These are phyloP conservation scores for Tylopilus balloui DNA, from an alignment of 768 basidiomycete genomes.

Conservation along the genomic window DNA sequence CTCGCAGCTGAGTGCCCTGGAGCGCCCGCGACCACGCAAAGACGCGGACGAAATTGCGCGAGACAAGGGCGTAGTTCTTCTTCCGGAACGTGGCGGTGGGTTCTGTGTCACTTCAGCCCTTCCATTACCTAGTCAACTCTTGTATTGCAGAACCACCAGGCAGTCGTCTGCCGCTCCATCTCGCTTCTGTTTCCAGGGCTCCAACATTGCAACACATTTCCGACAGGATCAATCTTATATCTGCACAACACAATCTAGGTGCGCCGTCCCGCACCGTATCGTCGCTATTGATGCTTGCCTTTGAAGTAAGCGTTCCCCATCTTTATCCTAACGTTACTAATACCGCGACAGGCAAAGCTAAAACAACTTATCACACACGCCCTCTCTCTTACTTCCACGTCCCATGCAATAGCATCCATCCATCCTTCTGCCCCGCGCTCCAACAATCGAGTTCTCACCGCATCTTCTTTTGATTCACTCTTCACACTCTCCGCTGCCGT, in stretches of 20 bases:
- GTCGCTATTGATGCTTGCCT: conserved; percentile 69
- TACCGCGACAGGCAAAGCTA: conserved; percentile 56
- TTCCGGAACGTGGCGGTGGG: conserved; percentile 63
- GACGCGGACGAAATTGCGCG: conserved; percentile 64
- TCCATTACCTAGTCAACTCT: background rate
- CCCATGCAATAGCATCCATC: conserved; percentile 74
- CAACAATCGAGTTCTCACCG: conserved; percentile 47
- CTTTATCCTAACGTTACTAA: background rate
- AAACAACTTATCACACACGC: conserved; percentile 83
- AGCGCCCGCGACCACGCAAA: conserved; percentile 42
- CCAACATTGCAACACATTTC: conserved; percentile 73
- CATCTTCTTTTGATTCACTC: conserved; percentile 70
- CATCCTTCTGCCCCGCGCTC: conserved; percentile 47
- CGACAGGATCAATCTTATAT: conserved; percentile 77
- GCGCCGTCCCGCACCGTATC: conserved; percentile 60
- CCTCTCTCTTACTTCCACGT: conserved; percentile 68
- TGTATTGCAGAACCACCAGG: conserved; percentile 58
- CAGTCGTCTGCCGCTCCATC: conserved; percentile 63
- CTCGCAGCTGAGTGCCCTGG: conserved; percentile 40
- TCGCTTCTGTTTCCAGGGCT: conserved; percentile 68
- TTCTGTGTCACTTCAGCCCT: background rate
- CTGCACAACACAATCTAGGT: conserved; percentile 67
- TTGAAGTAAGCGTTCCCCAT: conserved; percentile 50
- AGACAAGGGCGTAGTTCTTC: conserved; percentile 63
- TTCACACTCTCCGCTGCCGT: conserved; percentile 74